A percentile compares a stretch with the other conserved stretches of the same genome.
These are phyloP conservation scores for Sclerotinia minor DNA, from an alignment of 2,329 filamentous ascomycete species.

Conservation along the genomic window DNA sequence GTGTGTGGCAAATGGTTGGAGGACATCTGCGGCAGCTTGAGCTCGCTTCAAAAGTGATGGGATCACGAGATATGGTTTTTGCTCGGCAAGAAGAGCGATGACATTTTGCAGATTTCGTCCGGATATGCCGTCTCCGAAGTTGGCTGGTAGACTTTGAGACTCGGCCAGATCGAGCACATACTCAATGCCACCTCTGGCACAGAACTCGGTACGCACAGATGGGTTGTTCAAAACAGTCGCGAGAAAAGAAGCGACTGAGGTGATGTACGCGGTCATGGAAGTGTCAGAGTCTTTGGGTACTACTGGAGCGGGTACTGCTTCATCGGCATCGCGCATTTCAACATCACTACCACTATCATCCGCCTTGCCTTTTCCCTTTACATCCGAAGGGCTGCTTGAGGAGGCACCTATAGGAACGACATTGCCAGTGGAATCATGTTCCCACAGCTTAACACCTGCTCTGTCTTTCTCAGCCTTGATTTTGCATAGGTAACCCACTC, in stretches of 20 bases:
- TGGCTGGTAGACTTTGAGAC: slow-evolving; percentile 74
- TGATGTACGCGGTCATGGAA: slow-evolving; percentile 58
- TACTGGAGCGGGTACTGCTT: slow-evolving; percentile 13
- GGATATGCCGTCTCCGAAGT: slow-evolving; percentile 66
- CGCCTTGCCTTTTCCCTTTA: slow-evolving; percentile 46
- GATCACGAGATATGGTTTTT: slow-evolving; percentile 75
- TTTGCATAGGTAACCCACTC: slow-evolving; percentile 73
- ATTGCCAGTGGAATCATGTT: slow-evolving; percentile 58
- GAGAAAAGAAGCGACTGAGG: slow-evolving; percentile 75
- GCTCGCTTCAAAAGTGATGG: slow-evolving; percentile 77
- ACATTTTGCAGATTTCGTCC: slow-evolving; percentile 72
- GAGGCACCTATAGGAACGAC: slow-evolving; percentile 56
- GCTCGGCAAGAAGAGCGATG: slow-evolving; percentile 75
- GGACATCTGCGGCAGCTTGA: slow-evolving; percentile 64
- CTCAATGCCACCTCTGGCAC: slow-evolving; percentile 78
- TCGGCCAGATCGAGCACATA: slow-evolving; percentile 80
- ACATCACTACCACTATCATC: slow-evolving; percentile 56
- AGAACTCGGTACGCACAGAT: slow-evolving; percentile 55
- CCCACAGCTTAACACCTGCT: slow-evolving; percentile 78
- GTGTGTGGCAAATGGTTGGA: slow-evolving; percentile 64
- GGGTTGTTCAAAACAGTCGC: slow-evolving; percentile 41
- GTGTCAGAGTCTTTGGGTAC: slow-evolving; percentile 33
- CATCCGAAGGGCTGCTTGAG: slow-evolving; percentile 35
- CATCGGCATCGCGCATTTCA: slow-evolving; percentile 62
- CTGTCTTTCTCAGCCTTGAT: slow-evolving; percentile 67